A percentile compares a stretch with the other conserved stretches of the same genome.
Conservation (phyloP, 805 yeast genomes). For the Ogataea nonfermentans region DNA sequence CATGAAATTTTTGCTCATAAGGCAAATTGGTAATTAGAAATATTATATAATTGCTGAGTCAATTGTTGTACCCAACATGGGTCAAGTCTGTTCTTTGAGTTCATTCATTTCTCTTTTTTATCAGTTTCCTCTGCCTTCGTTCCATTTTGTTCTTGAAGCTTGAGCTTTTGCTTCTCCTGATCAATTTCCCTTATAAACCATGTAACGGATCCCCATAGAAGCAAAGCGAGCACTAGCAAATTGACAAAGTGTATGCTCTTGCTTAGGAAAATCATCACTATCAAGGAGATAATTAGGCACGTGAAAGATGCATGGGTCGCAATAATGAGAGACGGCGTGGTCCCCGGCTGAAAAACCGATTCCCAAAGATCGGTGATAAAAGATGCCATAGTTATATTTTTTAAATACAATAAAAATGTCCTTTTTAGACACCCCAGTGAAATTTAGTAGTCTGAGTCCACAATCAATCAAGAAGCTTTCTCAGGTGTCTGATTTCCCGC, state of each 20-base stretch:
- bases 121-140: not conserved
- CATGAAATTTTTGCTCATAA: slow-evolving; percentile 38
- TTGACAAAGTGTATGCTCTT: slow-evolving; percentile 66
- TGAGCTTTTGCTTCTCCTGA: slow-evolving; percentile 40
- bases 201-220: slow-evolving; percentile 75
- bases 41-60: slow-evolving; percentile 2
- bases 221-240: slow-evolving; percentile 40
- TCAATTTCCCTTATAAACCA: slow-evolving; percentile 83
- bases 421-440: slow-evolving; percentile 17
- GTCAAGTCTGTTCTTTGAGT: not conserved
- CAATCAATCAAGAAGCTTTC: slow-evolving; percentile 19
- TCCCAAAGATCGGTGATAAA: slow-evolving; percentile 78
- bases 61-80: not conserved
- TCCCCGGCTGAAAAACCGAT: slow-evolving; percentile 88
- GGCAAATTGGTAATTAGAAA: not conserved
- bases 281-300: slow-evolving; percentile 56
- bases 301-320: slow-evolving; percentile 88
- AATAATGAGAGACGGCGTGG: slow-evolving; percentile 80
- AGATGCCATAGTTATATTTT: slow-evolving; percentile 24
- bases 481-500: slow-evolving; percentile 35
- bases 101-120: slow-evolving; percentile 5
- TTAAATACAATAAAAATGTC: slow-evolving; percentile 4
- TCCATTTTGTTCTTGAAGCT: slow-evolving; percentile 37
- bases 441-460: slow-evolving; percentile 11
- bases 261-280: slow-evolving; percentile 56